phyloP scores from a whole-genome alignment of 1,284 basidiomycete species.

The Takashimella tepidaria region DNA sequence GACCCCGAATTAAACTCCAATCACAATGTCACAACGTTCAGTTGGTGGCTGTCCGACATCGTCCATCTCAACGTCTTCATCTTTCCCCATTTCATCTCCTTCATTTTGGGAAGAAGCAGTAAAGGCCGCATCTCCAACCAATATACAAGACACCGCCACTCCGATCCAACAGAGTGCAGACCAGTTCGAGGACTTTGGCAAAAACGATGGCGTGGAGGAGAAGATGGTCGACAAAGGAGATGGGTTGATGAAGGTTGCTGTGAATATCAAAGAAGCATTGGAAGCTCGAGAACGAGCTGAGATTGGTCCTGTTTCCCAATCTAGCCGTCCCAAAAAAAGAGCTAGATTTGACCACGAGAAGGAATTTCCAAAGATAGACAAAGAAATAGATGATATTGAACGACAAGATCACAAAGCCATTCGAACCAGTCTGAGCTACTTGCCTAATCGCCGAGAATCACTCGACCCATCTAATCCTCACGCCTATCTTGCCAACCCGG shows the following conservation, averaged over 20 bases:
- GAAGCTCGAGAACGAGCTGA: too few relatives aligned
- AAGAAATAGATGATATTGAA: neutral
- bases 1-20: too few relatives aligned
- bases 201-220: neutral
- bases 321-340: neutral
- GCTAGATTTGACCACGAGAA: conserved; percentile 5
- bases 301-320: too few relatives aligned
- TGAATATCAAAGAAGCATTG: too few relatives aligned
- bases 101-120: conserved; percentile 35
- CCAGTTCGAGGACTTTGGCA: conserved; percentile 1
- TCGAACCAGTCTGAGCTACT: conserved; percentile 24
- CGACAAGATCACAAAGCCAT: neutral
- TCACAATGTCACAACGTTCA: neutral
- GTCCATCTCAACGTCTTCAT: conserved; percentile 10
- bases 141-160: conserved; percentile 3
- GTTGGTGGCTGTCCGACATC: neutral
- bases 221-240: neutral
- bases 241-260: conserved; percentile 6
- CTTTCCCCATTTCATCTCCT: conserved; percentile 33
- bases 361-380: neutral
- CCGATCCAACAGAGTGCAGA: conserved; percentile 1
- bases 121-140: conserved; percentile 1
- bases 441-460: conserved; percentile 25
- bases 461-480: conserved; percentile 14
- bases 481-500: conserved; percentile 36